Evolutionary conservation across 2,329 filamentous ascomycete species (phyloP), one percentile per base, ranked within the genome.

Genomic region (Fusarium redolens): DNA sequence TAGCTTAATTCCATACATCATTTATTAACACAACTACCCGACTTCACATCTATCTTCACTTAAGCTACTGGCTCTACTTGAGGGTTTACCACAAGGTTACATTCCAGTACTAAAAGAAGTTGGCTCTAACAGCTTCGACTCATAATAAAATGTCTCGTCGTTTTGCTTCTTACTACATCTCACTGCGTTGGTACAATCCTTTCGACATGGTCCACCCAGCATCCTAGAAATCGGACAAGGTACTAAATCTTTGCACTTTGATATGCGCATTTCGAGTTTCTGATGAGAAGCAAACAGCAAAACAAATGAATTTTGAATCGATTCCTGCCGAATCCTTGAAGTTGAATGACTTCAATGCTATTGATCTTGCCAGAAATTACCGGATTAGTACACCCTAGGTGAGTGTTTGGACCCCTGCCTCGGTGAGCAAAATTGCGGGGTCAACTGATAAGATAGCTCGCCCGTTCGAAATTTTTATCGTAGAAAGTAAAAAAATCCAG

Each of bases 391-490:
- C 48, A 33, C 28, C 54, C 45, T 59, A 38, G 71, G 71, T 73
- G 69, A 77, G 25, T 8, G 31, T 44, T 38, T 55, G 48, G 38
- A 50, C 48, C 75, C 62, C 61, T 66, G 28, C 31, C 56, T 68
- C 75, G 74, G 74, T 78, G 73, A 58, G 25, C 74, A 69, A 57
- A 55, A 64, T 69, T 78, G 78, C 78, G 78, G 78, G 78, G 78
- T 79, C 72, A 67, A 76, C 69, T 67, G 67, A 71, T 58, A 58
- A 58, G 55, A 58, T 58, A 58, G 40, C 33, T 38, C 40, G 5
- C 22, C 40, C 40, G 66, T 73, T 68, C 50, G 47, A 66, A 73
- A 69, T 79, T 79, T 79, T 79, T 73, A 72, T 66, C 73, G 61
- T 62, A 51, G 62, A 45, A 61, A 63, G 55, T 54, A 74, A 79